These are phyloP conservation scores for Lasiodiplodia sp. DNA, from an alignment of 2,329 filamentous ascomycete genomes.

Conservation along the genomic window DNA sequence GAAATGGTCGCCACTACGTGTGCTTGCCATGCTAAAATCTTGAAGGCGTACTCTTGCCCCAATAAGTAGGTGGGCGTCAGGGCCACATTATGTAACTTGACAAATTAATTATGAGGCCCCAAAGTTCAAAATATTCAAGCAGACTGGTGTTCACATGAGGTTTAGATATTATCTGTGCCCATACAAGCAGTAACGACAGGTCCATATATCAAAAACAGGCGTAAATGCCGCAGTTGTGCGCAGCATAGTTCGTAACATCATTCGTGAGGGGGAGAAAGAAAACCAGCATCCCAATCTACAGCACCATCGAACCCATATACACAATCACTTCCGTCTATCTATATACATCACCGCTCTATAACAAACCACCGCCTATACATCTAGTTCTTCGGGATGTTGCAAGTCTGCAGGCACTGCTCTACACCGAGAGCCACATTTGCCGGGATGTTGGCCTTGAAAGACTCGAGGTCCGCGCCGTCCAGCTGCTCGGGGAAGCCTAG, in stretches of 20 bases:
- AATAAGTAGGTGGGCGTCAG: too few species aligned
- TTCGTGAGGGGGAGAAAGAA: neutral
- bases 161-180: neutral
- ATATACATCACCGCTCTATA: constrained; percentile 1
- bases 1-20: too few species aligned
- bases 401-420: constrained; percentile 61
- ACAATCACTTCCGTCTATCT: neutral
- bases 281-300: neutral
- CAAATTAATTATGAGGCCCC: too few species aligned
- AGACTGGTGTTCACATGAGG: neutral
- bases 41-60: too few species aligned
- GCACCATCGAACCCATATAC: neutral
- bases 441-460: constrained; percentile 51
- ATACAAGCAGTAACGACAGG: neutral
- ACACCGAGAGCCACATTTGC: constrained; percentile 61
- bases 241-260: neutral
- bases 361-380: too few species aligned
- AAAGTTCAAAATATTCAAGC: neutral
- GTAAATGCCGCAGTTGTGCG: neutral
- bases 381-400: constrained; percentile 49
- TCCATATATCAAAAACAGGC: neutral
- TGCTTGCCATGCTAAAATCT: too few species aligned
- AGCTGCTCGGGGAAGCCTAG: constrained; percentile 46
- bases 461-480: constrained; percentile 46
- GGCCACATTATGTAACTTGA: too few species aligned